Evolutionary conservation across 495 filamentous ascomycete genomes (phyloP).

Genomic region (Hypoxylon trugodes): DNA sequence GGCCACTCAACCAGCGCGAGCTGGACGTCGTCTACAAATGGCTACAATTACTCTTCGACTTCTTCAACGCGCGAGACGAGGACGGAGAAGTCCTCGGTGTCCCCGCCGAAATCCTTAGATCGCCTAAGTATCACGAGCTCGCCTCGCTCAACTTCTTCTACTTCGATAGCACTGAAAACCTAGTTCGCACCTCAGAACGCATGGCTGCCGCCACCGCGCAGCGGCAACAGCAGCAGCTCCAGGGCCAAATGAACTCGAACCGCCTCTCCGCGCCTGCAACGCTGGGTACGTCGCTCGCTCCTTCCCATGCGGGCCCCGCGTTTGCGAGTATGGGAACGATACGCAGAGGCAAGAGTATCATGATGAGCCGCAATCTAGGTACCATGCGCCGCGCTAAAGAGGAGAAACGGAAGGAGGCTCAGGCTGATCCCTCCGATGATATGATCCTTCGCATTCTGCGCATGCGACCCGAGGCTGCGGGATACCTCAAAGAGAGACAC

Average conservation of each 20-base stretch:
- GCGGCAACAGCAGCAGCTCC: conserved; percentile 71
- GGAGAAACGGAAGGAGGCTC: conserved; percentile 92
- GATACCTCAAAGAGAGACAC: conserved; percentile 88
- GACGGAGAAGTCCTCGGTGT: conserved; percentile 89
- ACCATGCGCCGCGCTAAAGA: conserved; percentile 96
- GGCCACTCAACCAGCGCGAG: conserved; percentile 86
- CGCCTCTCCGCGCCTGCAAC: conserved; percentile 77
- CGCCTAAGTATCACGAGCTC: conserved; percentile 97
- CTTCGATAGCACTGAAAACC: conserved; percentile 88
- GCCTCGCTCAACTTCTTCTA: conserved; percentile 98
- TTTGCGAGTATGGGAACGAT: conserved; percentile 77
- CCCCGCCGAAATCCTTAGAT: conserved; percentile 88
- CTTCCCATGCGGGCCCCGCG: conserved; percentile 60
- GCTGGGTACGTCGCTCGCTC: conserved; percentile 49
- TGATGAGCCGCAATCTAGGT: conserved; percentile 92
- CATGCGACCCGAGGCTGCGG: conserved; percentile 93
- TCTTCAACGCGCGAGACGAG: conserved; percentile 94
- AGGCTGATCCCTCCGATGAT: conserved; percentile 96
- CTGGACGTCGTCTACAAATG: conserved; percentile 95
- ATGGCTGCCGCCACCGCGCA: conserved; percentile 92
- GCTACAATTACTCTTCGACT: conserved; percentile 89
- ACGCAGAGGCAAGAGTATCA: conserved; percentile 87
- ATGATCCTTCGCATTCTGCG: conserved; percentile 96
- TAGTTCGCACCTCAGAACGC: conserved; percentile 90
- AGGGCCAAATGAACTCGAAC: conserved; percentile 55